Base-by-base conservation (phyloP, 371 early-diverging fungal species). In the Syncephalastrum contaminatum region DNA sequence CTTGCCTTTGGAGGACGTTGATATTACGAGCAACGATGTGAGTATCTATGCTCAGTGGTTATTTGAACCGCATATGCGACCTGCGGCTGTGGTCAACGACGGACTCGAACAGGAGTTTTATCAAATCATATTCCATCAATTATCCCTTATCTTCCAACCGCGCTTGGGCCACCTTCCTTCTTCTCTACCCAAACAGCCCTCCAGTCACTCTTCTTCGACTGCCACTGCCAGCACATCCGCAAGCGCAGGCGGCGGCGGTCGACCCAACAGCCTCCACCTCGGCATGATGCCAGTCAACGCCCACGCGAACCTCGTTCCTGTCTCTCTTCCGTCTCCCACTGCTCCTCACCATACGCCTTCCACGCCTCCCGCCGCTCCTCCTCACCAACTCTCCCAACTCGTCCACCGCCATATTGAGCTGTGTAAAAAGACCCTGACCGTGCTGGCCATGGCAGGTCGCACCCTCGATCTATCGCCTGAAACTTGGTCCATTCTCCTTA, bases 1-100 rank as follows among this genome's bases (percentile, higher is more conserved):
- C 27, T 71, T 93, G 36, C 91, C 92, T 1, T 70, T 90, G 51
- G 91, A 93, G 55, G 88, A 91, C 46, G 73, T 87, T 60, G 63
- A 68, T 8, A 82, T 86, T 41, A 89, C 90, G 20, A 73, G 79
- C 16, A 82, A 84, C 59, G 81, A 84, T 54, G 70, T 88, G 10
- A 84, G 76, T 22, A 82, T 76, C 19, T 93, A 91, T 68, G 74
- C 84, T 7, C 81, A 83, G 39, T 93, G 93, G 93, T 67, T 93
- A 36, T 80, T 91, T 54, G 89, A 91, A 22, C 79, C 84, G 4
- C 63, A 67, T 22, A 53, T 62, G 47, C 67, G 87, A 48, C 91
- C 92, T 3, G 62, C 66, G 24, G 85, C 85, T 0, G 80, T 89
- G 16, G 66, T 67, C n/a, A 58, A 66, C 7, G 77, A 73, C 21